Evolutionary conservation across 2,329 filamentous ascomycete genomes (phyloP).

Genomic region (Endoconidiophora polonica): DNA sequence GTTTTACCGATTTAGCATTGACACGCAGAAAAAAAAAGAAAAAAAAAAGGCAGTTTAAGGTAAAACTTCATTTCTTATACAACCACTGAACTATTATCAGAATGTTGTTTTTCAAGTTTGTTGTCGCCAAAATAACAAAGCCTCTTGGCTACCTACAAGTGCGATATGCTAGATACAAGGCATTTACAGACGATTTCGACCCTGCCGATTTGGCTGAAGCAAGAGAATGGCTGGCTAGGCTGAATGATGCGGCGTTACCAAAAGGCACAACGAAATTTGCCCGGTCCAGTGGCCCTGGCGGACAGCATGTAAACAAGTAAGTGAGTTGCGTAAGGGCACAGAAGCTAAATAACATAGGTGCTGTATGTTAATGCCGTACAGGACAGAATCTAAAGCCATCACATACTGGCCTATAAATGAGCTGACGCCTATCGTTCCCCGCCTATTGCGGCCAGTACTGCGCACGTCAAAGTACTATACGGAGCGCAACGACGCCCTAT

Average conservation of each 20-base stretch:
- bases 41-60: too few species aligned
- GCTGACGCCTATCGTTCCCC: conserved; percentile 29
- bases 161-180: conserved; percentile 31
- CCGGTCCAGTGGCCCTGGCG: conserved; percentile 43
- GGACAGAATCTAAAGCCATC: conserved; percentile 43
- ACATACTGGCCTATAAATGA: conserved; percentile 35
- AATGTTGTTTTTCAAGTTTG: too few species aligned
- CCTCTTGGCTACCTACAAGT: too few species aligned
- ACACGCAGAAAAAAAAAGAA: too few species aligned
- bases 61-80: too few species aligned
- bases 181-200: conserved; percentile 34
- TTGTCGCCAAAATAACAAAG: too few species aligned
- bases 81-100: too few species aligned
- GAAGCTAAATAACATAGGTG: neutral
- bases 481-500: conserved; percentile 32
- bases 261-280: conserved; percentile 36
- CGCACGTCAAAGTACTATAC: conserved; percentile 39
- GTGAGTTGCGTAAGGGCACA: conserved; percentile 14
- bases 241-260: conserved; percentile 28
- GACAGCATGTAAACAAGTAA: conserved; percentile 47
- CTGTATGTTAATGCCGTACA: conserved; percentile 17
- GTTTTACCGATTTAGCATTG: too few species aligned
- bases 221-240: conserved; percentile 32
- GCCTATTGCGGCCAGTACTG: conserved; percentile 28
- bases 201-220: conserved; percentile 33